Evolutionary conservation across 345 rosid species (phyloP).

Genomic region (Populus deltoides): DNA sequence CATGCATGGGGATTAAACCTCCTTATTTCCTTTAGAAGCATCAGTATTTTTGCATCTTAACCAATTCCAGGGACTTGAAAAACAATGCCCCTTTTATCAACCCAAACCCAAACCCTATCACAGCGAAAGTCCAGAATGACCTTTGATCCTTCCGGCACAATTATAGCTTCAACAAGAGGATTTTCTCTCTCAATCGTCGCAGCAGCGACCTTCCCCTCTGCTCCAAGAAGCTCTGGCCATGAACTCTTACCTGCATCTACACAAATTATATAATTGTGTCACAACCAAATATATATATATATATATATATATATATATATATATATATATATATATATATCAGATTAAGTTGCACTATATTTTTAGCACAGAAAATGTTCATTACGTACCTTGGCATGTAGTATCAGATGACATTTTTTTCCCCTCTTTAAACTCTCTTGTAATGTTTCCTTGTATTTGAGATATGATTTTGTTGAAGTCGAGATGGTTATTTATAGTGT

Average conservation of each 20-base stretch:
- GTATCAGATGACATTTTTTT: background rate
- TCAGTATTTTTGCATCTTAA: background rate
- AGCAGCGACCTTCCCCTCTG: background rate
- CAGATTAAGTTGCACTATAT: background rate
- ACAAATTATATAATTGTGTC: background rate
- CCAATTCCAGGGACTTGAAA: background rate
- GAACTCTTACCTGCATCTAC: conserved; percentile 14
- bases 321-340: background rate
- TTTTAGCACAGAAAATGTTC: background rate
- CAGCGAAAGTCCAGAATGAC: background rate
- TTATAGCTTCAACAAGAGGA: background rate
- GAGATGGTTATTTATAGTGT: background rate
- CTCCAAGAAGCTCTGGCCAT: conserved; percentile 25
- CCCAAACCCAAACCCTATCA: conserved; percentile 22
- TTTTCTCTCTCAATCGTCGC: conserved; percentile 23
- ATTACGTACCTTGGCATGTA: background rate
- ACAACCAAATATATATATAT: background rate
- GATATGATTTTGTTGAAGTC: background rate
- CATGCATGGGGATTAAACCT: background rate
- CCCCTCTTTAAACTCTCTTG: background rate
- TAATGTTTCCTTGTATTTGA: background rate
- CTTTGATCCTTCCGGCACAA: background rate
- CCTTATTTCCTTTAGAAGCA: background rate
- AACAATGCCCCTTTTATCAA: conserved; percentile 8
- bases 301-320: background rate